These are phyloP conservation scores for Medicago truncatula DNA, from an alignment of 306 rosid genomes.

Conservation along the genomic window DNA sequence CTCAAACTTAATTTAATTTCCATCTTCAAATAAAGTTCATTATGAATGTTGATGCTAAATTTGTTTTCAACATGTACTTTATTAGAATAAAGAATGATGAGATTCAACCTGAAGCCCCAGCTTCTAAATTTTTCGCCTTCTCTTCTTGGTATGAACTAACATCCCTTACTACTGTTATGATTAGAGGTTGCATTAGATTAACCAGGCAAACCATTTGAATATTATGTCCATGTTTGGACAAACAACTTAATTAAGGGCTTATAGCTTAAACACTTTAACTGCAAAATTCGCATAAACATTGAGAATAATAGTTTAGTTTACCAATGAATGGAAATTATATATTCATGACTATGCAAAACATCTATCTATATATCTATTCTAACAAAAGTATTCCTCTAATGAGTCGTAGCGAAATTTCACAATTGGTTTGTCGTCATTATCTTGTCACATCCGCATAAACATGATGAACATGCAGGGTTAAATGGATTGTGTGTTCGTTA, in stretches of 20 bases:
- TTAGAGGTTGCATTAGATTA: slow-evolving; percentile 22
- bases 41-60: slow-evolving; percentile 19
- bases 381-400: not conserved
- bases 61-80: not conserved
- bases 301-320: no score
- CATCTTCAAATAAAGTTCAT: slow-evolving; percentile 6
- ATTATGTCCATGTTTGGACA: not conserved
- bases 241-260: no score
- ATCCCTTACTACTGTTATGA: slow-evolving; percentile 11
- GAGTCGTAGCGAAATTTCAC: not conserved
- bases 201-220: slow-evolving; percentile 23
- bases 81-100: slow-evolving; percentile 35
- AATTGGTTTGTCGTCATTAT: not conserved
- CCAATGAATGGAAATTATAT: not conserved
- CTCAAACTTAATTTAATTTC: not conserved
- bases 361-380: not conserved
- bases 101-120: slow-evolving; percentile 34
- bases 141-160: slow-evolving; percentile 40
- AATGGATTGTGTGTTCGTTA: slow-evolving; percentile 46
- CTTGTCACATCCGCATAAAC: not conserved
- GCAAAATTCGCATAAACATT: no score
- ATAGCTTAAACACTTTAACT: no score
- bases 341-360: not conserved
- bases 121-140: slow-evolving; percentile 40
- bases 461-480: slow-evolving; percentile 47